Evolutionary conservation across 768 basidiomycete species (phyloP).

Genomic region (Macrolepiota dolichaula): DNA sequence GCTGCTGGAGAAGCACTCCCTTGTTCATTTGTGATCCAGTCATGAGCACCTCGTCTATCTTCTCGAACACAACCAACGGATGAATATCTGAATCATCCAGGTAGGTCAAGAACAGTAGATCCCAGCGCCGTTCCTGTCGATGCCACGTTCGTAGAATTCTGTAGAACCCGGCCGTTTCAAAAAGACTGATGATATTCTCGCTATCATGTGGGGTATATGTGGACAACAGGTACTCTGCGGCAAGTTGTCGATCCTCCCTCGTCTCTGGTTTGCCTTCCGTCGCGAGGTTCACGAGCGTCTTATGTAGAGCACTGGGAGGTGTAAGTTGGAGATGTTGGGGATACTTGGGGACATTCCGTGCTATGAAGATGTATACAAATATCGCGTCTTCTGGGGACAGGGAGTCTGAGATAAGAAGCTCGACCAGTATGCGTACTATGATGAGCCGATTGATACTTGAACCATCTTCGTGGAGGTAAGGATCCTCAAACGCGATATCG

Average conservation of each 20-base stretch:
- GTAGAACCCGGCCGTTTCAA: constrained; percentile 84
- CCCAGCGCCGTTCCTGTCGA: constrained; percentile 74
- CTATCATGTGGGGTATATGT: constrained; percentile 82
- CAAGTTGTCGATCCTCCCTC: constrained; percentile 91
- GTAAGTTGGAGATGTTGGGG: constrained; percentile 77
- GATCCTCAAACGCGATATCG: constrained; percentile 93
- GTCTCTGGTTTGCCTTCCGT: constrained; percentile 73
- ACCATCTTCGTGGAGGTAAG: constrained; percentile 79
- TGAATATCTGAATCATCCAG: constrained; percentile 69
- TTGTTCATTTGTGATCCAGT: constrained; percentile 43
- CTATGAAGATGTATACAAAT: constrained; percentile 93
- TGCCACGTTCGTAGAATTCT: constrained; percentile 85
- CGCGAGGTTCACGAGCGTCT: constrained; percentile 75
- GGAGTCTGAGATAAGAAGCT: constrained; percentile 58
- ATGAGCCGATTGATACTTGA: constrained; percentile 69
- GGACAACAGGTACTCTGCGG: constrained; percentile 90
- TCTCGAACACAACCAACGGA: constrained; percentile 59
- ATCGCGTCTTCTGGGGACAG: constrained; percentile 64
- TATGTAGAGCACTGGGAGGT: constrained; percentile 59
- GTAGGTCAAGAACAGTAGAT: constrained; percentile 66
- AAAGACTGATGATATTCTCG: constrained; percentile 62
- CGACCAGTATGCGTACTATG: constrained; percentile 81
- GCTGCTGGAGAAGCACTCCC: constrained; percentile 50
- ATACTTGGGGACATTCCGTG: constrained; percentile 96
- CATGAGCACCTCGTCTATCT: constrained; percentile 58